phyloP scores from a whole-genome alignment of 1,139 yeast species.

The Suhomyces terraborum region DNA sequence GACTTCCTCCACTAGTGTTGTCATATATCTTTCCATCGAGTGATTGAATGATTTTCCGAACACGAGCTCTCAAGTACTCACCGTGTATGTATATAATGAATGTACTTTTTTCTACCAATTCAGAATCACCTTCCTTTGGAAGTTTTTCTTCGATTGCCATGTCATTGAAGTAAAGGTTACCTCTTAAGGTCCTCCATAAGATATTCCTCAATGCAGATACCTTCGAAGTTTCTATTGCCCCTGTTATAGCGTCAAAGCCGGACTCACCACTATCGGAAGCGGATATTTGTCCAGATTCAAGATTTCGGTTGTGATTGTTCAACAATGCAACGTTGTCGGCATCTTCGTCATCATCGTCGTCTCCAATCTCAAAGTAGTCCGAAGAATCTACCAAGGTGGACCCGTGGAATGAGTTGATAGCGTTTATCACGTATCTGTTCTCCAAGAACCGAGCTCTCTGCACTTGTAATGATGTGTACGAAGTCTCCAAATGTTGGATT shows the following conservation, averaged over 20 bases:
- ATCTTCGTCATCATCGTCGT: constrained; percentile 24
- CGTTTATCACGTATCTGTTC: constrained; percentile 24
- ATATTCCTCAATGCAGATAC: constrained; percentile 50
- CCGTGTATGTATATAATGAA: constrained; percentile 92
- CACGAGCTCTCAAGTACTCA: constrained; percentile 62
- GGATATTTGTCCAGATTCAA: constrained; percentile 25
- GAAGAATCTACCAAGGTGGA: constrained; percentile 13
- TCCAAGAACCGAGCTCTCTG: constrained; percentile 21
- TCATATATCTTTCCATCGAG: constrained; percentile 76
- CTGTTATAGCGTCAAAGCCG: constrained; percentile 51
- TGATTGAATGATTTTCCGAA: constrained; percentile 76
- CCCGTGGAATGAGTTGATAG: constrained; percentile 22
- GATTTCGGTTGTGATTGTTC: constrained; percentile 25
- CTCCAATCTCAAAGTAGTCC: constrained; percentile 10
- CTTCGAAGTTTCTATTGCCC: constrained; percentile 49
- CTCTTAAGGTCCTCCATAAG: constrained; percentile 57
- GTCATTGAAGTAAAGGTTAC: constrained; percentile 54
- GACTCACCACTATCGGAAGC: constrained; percentile 47
- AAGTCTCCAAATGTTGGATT: constrained; percentile 26
- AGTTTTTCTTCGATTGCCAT: constrained; percentile 45
- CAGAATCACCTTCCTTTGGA: constrained; percentile 45
- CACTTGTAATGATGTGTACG: constrained; percentile 21
- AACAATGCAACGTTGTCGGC: constrained; percentile 41
- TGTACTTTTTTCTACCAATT: constrained; percentile 62
- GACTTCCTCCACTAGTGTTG: constrained; percentile 58